Percentiles rank a stretch among this genome's conserved stretches.
phyloP scores from a whole-genome alignment of 2,329 filamentous ascomycete species.

The Sclerotinia borealis region DNA sequence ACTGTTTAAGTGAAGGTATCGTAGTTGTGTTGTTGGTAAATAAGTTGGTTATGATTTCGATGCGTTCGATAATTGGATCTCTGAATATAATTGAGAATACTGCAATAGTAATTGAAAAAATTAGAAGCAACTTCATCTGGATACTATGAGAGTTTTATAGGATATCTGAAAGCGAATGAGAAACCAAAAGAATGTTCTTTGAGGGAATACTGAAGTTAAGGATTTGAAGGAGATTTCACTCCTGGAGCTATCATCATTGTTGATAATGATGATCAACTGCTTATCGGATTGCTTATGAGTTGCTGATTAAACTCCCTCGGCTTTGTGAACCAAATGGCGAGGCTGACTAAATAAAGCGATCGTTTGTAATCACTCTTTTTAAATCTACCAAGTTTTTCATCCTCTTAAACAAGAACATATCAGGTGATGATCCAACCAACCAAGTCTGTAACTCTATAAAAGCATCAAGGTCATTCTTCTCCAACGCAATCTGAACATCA shows the following conservation, averaged over 20 bases:
- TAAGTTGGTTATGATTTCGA: slow-evolving; percentile 18
- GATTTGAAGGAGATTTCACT: not conserved
- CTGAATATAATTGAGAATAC: slow-evolving; percentile 25
- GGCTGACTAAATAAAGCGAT: slow-evolving; percentile 6
- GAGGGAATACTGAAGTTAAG: not conserved
- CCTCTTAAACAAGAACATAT: not conserved
- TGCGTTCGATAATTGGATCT: slow-evolving; percentile 20
- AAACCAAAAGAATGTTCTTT: slow-evolving; percentile 1
- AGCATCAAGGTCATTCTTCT: not conserved
- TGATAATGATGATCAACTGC: slow-evolving; percentile 11
- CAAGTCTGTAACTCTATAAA: not conserved
- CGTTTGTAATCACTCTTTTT: too few species aligned
- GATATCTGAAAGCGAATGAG: not conserved
- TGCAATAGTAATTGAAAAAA: slow-evolving; percentile 27
- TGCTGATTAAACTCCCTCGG: slow-evolving; percentile 1
- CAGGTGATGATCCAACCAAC: not conserved
- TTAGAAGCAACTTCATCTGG: slow-evolving; percentile 28
- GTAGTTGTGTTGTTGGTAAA: slow-evolving; percentile 16
- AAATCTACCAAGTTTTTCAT: too few species aligned
- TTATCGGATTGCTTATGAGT: slow-evolving; percentile 13
- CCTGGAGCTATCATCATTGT: not conserved
- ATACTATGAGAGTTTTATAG: not conserved
- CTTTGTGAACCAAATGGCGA: not conserved
- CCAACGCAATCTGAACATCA: not conserved
- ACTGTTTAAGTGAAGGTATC: slow-evolving; percentile 13